Base-by-base conservation (phyloP, 768 basidiomycete genomes). In the Suillus ampliporus region DNA sequence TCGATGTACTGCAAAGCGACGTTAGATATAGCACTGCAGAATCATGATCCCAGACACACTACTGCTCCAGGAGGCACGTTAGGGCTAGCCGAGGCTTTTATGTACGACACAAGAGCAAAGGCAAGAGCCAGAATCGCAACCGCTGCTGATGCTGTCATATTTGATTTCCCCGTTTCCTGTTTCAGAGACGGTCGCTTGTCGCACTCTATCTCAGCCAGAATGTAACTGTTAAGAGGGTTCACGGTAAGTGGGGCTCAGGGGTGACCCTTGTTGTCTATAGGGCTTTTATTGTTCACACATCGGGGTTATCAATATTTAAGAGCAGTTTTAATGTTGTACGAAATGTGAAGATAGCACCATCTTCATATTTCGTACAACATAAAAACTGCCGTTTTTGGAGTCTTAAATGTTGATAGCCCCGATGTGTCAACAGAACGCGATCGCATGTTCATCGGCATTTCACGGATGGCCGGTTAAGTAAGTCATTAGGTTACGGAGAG, bases 1-100 rank as follows among this genome's bases (percentile, higher is more conserved):
- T 85, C 77, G 43, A 87, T 69, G 53, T 83, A 76, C 88, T 89
- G 62, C 5, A 4, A 37, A 1, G 63, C 34, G 0, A 43, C 17
- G 10, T 9, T 23, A 11, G 44, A 50, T 50, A 28, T 35, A 47
- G 17, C 38, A n/a, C 17, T 11, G 37, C 23, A 17, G 3, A 9
- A 48, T 14, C 8, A 31, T 34, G 14, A 43, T 51, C 31, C n/a
- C 10, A 11, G 37, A 58, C 64, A 14, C 50, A 74, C 71, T 60
- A 67, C 71, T 34, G 65, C 63, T 47, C 61, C 70, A n/a, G 66
- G 58, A 13, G 68, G 66, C 8, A 74, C 44, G 15, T 61, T 41
- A 26, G 61, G 11, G 60, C 61, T 15, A 7, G 15, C n/a, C 7
- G 58, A 28, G 3, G 63, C 64, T 23, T 7, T 48, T 4, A 53